Conservation (phyloP, 495 filamentous ascomycete species). For the Hypoxylon fuscum region DNA sequence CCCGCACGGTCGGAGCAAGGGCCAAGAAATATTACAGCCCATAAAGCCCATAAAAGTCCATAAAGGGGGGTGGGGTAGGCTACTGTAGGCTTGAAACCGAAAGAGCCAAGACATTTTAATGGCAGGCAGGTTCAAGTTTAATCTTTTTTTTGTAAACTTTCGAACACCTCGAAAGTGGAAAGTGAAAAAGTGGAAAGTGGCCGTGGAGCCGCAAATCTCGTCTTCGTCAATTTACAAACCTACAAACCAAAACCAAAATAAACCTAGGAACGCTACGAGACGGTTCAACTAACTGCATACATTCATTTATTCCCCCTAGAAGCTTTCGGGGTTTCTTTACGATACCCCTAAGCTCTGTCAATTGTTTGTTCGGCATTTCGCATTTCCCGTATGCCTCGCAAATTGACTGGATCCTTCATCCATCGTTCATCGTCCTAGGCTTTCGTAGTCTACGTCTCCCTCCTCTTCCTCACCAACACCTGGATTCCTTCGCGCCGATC, state of each 20-base stretch:
- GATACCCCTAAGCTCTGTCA: constrained; percentile 1
- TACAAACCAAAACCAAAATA: constrained; percentile 9
- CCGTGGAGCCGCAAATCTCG: constrained; percentile 16
- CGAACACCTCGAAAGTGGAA: constrained; percentile 19
- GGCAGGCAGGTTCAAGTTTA: constrained; percentile 11
- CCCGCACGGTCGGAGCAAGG: constrained; percentile 20
- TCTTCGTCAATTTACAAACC: constrained; percentile 5
- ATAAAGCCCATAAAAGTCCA: too few relatives aligned
- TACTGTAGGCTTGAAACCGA: constrained; percentile 11
- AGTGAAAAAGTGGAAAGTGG: too few relatives aligned
- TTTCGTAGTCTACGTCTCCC: constrained; percentile 10
- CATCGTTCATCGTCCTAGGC: background rate
- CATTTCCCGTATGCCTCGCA: constrained; percentile 28
- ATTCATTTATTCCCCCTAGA: constrained; percentile 5
- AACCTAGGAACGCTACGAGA: constrained; percentile 8
- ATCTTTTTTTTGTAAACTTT: constrained; percentile 21
- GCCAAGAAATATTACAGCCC: constrained; percentile 23
- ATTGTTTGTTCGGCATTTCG: constrained; percentile 15
- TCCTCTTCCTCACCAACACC: background rate
- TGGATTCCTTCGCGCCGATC: too few relatives aligned
- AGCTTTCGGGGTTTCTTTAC: constrained; percentile 5
- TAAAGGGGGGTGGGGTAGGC: constrained; percentile 26
- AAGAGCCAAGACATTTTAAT: constrained; percentile 37
- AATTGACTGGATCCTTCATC: constrained; percentile 6
- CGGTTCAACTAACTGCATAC: constrained; percentile 7